Base-by-base conservation (phyloP, 139 green algal genomes). In the Coelastrella sp. region DNA sequence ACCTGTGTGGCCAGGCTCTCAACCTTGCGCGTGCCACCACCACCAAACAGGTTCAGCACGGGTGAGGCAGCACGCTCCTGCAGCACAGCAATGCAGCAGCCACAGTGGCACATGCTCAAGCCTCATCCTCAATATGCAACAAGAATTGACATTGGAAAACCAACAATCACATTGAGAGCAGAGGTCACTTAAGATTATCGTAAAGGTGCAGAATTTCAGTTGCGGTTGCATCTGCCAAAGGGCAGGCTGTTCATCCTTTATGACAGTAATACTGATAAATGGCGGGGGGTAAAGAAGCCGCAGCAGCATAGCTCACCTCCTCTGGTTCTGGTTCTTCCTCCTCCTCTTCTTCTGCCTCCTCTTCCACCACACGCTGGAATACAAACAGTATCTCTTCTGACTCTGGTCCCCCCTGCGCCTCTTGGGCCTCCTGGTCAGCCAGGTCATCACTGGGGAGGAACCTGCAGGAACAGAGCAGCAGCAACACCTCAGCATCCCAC, bases 311-410 rank as follows among this genome's bases (percentile, higher is more conserved):
- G 56, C 68, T 68, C 49, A 84, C 80, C 84, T 88, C 49, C 61
- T 87, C 60, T n/a, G n/a, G 59, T 49, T 74, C 80, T 57, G 78
- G 68, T 27, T 89, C 89, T 49, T 89, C 89, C 74, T 85, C 89
- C 14, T 84, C 82, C 61, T 80, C 82, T 10, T 92, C 82, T 20
- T 25, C 81, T 56, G 75, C 85, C 0, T n/a, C 92, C 25, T 75
- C 82, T 35, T 91, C 89, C 20, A 8, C 83, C 6, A 87, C 35
- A 8, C 90, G 78, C 60, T 87, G 66, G 87, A 94, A 94, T 72
- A 94, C 90, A 88, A 92, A 93, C 83, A 94, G 90, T 7, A 94
- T 89, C 83, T 93, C 78, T 57, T 93, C 92, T 5, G 70, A 4
- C 66, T 82, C 58, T 22, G 83, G 72, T 7, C 81, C 57, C 8